phyloP scores from a whole-genome alignment of 371 early-diverging fungal species.

The Nematocida ironsii region DNA sequence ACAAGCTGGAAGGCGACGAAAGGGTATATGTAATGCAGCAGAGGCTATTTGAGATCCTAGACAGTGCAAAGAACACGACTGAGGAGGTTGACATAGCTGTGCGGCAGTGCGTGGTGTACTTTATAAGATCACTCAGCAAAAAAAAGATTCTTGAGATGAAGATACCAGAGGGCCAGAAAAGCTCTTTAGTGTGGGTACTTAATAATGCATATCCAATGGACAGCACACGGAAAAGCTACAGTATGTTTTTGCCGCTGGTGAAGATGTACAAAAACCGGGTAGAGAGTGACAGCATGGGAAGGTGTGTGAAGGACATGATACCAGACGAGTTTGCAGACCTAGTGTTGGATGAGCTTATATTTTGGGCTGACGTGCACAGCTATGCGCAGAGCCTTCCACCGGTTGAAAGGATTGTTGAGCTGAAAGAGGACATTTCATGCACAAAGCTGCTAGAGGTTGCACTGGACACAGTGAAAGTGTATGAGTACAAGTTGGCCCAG shows the following conservation, averaged over 20 bases:
- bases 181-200: neutral
- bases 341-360: neutral
- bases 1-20: neutral
- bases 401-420: neutral
- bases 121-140: neutral
- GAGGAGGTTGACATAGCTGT: neutral
- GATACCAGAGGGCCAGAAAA: neutral
- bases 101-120: neutral
- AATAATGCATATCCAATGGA: conserved; percentile 2
- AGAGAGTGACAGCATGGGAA: conserved; percentile 5
- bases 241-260: neutral
- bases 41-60: neutral
- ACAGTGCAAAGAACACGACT: neutral
- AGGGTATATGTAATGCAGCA: neutral
- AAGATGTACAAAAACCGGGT: conserved; percentile 5
- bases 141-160: neutral
- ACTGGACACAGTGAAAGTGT: conserved; percentile 13
- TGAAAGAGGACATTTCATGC: no score
- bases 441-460: neutral
- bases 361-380: neutral
- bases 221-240: neutral
- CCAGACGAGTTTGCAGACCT: conserved; percentile 2
- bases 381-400: neutral
- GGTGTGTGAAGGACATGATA: neutral
- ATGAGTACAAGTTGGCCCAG: conserved; percentile 9